Conservation (phyloP, 805 yeast species). For the Starmera quercuum region DNA sequence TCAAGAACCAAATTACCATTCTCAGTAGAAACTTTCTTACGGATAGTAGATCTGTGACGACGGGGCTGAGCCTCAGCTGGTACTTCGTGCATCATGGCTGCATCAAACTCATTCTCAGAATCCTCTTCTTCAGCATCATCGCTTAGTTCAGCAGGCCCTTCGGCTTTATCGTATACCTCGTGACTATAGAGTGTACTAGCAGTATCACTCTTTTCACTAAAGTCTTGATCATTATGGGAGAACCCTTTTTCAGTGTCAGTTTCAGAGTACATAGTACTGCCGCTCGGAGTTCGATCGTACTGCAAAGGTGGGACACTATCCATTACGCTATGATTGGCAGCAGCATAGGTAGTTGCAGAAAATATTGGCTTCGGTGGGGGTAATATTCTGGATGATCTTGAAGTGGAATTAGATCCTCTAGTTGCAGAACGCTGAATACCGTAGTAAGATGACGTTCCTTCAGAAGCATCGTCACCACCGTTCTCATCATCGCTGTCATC, state of each 20-base stretch:
- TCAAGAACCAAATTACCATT: conserved; percentile 83
- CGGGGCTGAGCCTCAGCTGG: conserved; percentile 35
- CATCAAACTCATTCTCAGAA: conserved; percentile 30
- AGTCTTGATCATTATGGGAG: conserved; percentile 18
- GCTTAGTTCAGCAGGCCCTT: background rate
- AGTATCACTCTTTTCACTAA: conserved; percentile 14
- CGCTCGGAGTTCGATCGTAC: conserved; percentile 24
- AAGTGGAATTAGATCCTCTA: conserved; percentile 19
- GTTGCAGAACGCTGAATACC: conserved; percentile 31
- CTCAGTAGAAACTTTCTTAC: conserved; percentile 69
- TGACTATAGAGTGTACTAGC: conserved; percentile 17
- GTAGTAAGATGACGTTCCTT: conserved; percentile 4
- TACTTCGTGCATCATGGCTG: conserved; percentile 36
- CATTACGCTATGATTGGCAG: conserved; percentile 30
- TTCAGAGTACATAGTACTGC: conserved; percentile 18
- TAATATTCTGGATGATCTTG: conserved; percentile 35
- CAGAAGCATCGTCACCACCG: conserved; percentile 6
- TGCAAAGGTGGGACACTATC: conserved; percentile 10
- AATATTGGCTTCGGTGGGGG: conserved; percentile 63
- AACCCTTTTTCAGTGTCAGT: conserved; percentile 5
- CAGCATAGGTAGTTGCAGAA: conserved; percentile 55
- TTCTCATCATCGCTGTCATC: conserved; percentile 32
- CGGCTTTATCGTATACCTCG: conserved; percentile 32
- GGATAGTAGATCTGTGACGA: conserved; percentile 59
- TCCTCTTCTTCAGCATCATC: conserved; percentile 8